Evolutionary conservation across 441 rosid species (phyloP).

Genomic region (Macaranga tanarius): DNA sequence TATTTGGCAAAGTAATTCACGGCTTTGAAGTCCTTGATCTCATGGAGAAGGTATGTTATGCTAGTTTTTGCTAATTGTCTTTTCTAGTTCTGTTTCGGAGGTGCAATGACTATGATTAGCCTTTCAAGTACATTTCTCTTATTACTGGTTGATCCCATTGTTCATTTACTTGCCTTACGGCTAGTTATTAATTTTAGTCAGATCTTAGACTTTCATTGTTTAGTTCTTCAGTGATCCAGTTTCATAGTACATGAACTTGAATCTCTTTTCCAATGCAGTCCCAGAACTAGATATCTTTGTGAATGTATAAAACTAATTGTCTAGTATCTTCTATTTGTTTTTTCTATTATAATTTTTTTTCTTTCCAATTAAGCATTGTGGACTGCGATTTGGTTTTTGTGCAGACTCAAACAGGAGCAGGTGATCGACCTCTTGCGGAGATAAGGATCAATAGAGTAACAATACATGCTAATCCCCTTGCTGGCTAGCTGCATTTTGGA

Average conservation of each 20-base stretch:
- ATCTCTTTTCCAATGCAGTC: neutral
- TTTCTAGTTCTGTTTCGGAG: conserved; percentile 4
- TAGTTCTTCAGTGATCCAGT: neutral
- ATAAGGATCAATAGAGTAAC: conserved; percentile 92
- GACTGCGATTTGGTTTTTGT: conserved; percentile 7
- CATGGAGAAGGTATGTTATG: conserved; percentile 79
- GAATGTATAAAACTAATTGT: neutral
- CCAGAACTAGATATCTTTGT: neutral
- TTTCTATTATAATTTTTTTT: too few relatives aligned
- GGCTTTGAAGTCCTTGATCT: conserved; percentile 97
- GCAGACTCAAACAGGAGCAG: conserved; percentile 90
- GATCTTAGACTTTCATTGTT: neutral
- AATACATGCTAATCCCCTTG: conserved; percentile 92
- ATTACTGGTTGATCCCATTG: neutral
- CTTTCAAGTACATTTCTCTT: neutral
- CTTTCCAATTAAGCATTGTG: neutral
- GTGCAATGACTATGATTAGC: neutral
- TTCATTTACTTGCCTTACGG: neutral
- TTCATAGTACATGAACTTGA: neutral
- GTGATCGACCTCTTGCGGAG: conserved; percentile 95
- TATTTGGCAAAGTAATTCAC: conserved; percentile 92
- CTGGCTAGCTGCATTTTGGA: conserved; percentile 46
- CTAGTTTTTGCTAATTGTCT: neutral
- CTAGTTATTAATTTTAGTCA: neutral
- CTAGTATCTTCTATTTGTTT: neutral